A percentile compares a stretch with the other conserved stretches of the same genome.
Conservation (phyloP, 441 rosid species). For the Aleurites moluccanus region DNA sequence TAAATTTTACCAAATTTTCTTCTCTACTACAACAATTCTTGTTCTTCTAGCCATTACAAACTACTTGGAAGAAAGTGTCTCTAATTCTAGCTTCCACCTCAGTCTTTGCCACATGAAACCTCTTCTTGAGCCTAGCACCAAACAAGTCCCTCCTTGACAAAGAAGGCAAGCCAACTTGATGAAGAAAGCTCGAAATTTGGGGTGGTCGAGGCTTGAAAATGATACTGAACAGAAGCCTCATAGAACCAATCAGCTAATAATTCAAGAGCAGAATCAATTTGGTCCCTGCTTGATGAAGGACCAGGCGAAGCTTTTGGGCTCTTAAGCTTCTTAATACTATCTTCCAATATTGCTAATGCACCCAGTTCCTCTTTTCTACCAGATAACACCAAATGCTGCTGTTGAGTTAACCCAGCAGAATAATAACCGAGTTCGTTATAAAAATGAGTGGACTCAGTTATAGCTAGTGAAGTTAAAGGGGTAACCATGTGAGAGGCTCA, state of each 20-base stretch:
- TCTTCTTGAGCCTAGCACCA: constrained; percentile 60
- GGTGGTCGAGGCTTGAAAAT: no score
- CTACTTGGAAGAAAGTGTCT: constrained; percentile 87
- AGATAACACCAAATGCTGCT: constrained; percentile 67
- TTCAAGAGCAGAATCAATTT: constrained; percentile 73
- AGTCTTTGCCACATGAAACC: constrained; percentile 64
- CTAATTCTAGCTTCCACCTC: constrained; percentile 71
- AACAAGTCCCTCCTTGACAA: no score
- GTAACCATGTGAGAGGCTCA: no score
- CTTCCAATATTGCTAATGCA: constrained; percentile 88
- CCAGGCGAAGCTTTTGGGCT: constrained; percentile 77
- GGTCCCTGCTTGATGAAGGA: constrained; percentile 70
- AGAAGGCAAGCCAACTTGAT: no score
- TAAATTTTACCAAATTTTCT: constrained; percentile 67
- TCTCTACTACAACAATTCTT: constrained; percentile 41
- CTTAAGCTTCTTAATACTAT: constrained; percentile 91
- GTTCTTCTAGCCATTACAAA: constrained; percentile 75
- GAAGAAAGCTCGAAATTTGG: no score
- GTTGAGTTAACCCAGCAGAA: constrained; percentile 30
- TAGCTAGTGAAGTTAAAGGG: constrained; percentile 50
- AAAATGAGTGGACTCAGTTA: constrained; percentile 38
- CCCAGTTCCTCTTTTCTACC: constrained; percentile 93
- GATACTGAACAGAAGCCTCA: constrained; percentile 82
- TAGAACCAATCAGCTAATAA: constrained; percentile 82
- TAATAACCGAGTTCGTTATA: constrained; percentile 30